These are phyloP conservation scores for Pichia sp. DNA, from an alignment of 1,139 yeast species.

Conservation along the genomic window DNA sequence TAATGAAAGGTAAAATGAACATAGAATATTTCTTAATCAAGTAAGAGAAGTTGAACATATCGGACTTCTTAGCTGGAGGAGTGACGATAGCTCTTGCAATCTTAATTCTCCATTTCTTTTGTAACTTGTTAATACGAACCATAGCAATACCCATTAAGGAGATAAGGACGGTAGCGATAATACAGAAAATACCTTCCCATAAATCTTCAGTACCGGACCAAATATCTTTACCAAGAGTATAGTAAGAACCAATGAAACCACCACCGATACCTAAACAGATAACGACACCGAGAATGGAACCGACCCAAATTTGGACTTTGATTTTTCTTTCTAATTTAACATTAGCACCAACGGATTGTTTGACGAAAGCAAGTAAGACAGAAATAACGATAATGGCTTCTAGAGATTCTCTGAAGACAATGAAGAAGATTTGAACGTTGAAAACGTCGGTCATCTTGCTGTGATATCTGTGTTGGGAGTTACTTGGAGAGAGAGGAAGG, in stretches of 20 bases:
- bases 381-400: conserved; percentile 92
- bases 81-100: conserved; percentile 29
- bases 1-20: conserved; percentile 76
- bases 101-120: conserved; percentile 68
- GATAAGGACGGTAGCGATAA: conserved; percentile 76
- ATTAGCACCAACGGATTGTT: conserved; percentile 67
- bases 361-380: conserved; percentile 83
- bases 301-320: conserved; percentile 78
- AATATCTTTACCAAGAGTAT: conserved; percentile 72
- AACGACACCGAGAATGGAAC: conserved; percentile 68
- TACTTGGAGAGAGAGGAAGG: neutral
- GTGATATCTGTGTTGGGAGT: too few species aligned
- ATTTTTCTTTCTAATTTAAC: conserved; percentile 43
- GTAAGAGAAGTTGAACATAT: too few species aligned
- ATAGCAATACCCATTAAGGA: conserved; percentile 89
- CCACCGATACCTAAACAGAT: conserved; percentile 79
- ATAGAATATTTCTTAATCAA: conserved; percentile 65
- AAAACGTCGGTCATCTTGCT: conserved; percentile 39
- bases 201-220: conserved; percentile 83
- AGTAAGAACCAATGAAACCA: conserved; percentile 72
- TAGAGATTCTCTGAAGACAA: conserved; percentile 84
- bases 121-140: conserved; percentile 81
- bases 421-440: conserved; percentile 68
- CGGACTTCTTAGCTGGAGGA: too few species aligned
- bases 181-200: conserved; percentile 91